These are phyloP conservation scores for Moricandia moricandioides DNA, from an alignment of 345 rosid species.

Conservation along the genomic window DNA sequence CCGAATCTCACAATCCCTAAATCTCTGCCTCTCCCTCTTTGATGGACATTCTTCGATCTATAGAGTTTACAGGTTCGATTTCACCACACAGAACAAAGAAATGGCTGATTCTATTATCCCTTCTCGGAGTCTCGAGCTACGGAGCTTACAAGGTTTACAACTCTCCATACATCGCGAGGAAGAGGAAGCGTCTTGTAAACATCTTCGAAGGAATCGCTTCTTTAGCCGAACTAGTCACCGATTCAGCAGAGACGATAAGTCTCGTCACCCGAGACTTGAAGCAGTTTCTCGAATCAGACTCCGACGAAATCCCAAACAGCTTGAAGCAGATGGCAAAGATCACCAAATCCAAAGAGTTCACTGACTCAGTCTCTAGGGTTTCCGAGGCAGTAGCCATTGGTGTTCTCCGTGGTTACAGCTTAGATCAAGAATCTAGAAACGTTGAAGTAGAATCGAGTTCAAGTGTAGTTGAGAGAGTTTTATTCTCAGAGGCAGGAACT, in stretches of 20 bases:
- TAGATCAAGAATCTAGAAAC: background rate
- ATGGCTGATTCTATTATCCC: constrained; percentile 52
- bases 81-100: constrained; percentile 54
- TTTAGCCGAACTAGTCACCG: constrained; percentile 61
- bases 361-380: constrained; percentile 53
- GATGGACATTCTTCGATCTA: constrained; percentile 50
- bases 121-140: constrained; percentile 61
- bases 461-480: constrained; percentile 51
- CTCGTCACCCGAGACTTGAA: background rate
- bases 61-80: constrained; percentile 15
- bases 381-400: constrained; percentile 55
- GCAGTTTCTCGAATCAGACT: background rate
- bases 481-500: constrained; percentile 63
- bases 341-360: constrained; percentile 48
- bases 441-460: constrained; percentile 23
- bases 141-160: constrained; percentile 66
- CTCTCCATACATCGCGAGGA: constrained; percentile 56
- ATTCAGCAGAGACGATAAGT: constrained; percentile 51
- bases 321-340: background rate
- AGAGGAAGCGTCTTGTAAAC: constrained; percentile 56
- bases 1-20: background rate
- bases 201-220: constrained; percentile 52
- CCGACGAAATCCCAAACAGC: background rate
- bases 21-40: background rate
- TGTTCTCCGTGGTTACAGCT: background rate